A percentile compares a stretch with the other conserved stretches of the same genome.
These are phyloP conservation scores for Hypoxylon sp. DNA, from an alignment of 2,329 filamentous ascomycete genomes.

Conservation along the genomic window DNA sequence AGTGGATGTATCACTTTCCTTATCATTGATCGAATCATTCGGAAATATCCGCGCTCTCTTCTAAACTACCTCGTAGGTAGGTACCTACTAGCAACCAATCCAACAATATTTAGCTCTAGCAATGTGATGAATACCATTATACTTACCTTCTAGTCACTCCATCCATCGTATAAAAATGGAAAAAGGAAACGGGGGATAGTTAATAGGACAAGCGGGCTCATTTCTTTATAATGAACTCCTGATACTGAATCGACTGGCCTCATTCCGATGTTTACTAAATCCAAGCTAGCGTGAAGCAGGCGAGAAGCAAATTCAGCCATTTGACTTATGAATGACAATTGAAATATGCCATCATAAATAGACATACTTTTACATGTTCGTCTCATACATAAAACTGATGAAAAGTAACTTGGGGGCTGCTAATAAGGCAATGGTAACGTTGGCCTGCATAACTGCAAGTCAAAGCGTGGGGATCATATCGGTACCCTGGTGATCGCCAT, in stretches of 20 bases:
- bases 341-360: slow-evolving; percentile 11
- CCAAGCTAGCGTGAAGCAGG: slow-evolving; percentile 8
- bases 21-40: slow-evolving; percentile 7
- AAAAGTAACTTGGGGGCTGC: slow-evolving; percentile 28
- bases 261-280: not conserved
- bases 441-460: slow-evolving; percentile 44
- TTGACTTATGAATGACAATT: slow-evolving; percentile 22
- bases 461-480: slow-evolving; percentile 37
- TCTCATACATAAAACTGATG: slow-evolving; percentile 20
- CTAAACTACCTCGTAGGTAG: slow-evolving; percentile 8
- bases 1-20: not conserved
- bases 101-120: not conserved
- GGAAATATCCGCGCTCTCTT: not conserved
- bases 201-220: not conserved
- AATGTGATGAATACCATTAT: not conserved
- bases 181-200: not conserved
- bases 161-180: slow-evolving; percentile 2
- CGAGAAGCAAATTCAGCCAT: not conserved
- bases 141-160: slow-evolving; percentile 8
- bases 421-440: slow-evolving; percentile 34
- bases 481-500: slow-evolving; percentile 42
- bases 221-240: not conserved
- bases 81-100: too few relatives aligned
- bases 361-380: not conserved
- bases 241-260: not conserved